Percentiles rank a stretch among this genome's conserved stretches.
Conservation (phyloP, 148 eudicot genomes). For the Amaranthus hypochondriacus region DNA sequence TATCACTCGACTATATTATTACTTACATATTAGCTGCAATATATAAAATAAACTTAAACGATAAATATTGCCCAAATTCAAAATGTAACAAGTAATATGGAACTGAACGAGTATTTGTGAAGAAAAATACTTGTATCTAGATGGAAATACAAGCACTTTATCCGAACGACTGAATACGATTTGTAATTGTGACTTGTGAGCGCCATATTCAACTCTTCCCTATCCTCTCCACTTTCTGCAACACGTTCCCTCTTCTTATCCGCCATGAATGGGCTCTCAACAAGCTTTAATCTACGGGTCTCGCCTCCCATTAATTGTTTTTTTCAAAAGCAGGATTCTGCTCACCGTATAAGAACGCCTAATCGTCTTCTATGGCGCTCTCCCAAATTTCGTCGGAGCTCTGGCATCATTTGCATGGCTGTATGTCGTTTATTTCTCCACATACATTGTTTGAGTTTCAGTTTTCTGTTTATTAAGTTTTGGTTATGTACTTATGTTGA, state of each 20-base stretch:
- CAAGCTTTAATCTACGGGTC: slow-evolving; percentile 32
- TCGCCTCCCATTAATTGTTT: slow-evolving; percentile 19
- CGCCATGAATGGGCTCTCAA: slow-evolving; percentile 41
- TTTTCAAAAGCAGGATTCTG: slow-evolving; percentile 3
- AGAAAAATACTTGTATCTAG: too few relatives aligned
- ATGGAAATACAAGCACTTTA: too few relatives aligned
- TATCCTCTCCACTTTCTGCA: not conserved
- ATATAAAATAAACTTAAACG: too few relatives aligned
- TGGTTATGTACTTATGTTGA: not conserved
- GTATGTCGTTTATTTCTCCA: slow-evolving; percentile 31
- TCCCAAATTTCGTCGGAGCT: slow-evolving; percentile 26
- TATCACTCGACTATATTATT: too few relatives aligned
- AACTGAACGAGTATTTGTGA: too few relatives aligned
- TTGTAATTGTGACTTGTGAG: too few relatives aligned
- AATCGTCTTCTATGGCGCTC: slow-evolving; percentile 23
- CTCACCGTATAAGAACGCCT: not conserved
- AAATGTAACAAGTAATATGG: too few relatives aligned
- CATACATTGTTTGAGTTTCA: not conserved
- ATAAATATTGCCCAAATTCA: too few relatives aligned
- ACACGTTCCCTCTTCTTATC: not conserved
- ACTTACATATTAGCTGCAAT: too few relatives aligned
- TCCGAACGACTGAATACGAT: too few relatives aligned
- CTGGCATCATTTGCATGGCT: slow-evolving; percentile 79
- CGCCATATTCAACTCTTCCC: not conserved
- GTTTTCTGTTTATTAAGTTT: not conserved